A percentile compares a stretch with the other conserved stretches of the same genome.
These are phyloP conservation scores for Bothriochloa decipiens DNA, from an alignment of 176 grass and related monocot genomes.

Conservation along the genomic window DNA sequence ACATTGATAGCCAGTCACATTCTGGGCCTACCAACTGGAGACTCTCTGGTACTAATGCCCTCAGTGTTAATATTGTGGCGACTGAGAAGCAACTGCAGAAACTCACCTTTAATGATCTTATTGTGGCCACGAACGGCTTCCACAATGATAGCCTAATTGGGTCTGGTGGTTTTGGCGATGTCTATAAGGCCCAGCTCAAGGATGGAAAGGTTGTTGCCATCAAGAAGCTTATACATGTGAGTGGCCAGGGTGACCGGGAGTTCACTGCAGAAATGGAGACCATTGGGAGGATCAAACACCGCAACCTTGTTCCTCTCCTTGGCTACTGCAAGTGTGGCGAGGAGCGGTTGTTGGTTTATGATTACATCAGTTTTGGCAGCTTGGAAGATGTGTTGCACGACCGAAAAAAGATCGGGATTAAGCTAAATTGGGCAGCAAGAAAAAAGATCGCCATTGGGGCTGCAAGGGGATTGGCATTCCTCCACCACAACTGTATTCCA, in stretches of 20 bases:
- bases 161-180: constrained; percentile 88
- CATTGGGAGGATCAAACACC: constrained; percentile 94
- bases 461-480: constrained; percentile 83
- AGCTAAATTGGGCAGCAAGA: constrained; percentile 72
- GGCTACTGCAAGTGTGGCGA: constrained; percentile 94
- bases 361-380: constrained; percentile 92
- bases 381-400: constrained; percentile 90
- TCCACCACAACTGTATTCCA: constrained; percentile 95
- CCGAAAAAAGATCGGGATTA: constrained; percentile 61
- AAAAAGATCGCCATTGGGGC: constrained; percentile 83
- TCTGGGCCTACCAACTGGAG: constrained; percentile 86
- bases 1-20: constrained; percentile 77
- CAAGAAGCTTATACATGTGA: constrained; percentile 93
- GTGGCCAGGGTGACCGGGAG: constrained; percentile 93
- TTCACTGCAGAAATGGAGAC: constrained; percentile 99
- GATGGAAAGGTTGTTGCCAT: constrained; percentile 84
- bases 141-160: constrained; percentile 71
- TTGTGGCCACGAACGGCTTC: constrained; percentile 87
- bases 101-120: constrained; percentile 78
- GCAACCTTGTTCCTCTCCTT: constrained; percentile 86
- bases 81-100: constrained; percentile 79
- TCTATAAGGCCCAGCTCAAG: constrained; percentile 90
- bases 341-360: constrained; percentile 86
- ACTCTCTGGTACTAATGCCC: constrained; percentile 81
- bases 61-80: constrained; percentile 59